Percentiles rank a stretch among this genome's conserved stretches.
Evolutionary conservation across 2,329 filamentous ascomycete species (phyloP).

Genomic region (Cordyceps cateniannulata): DNA sequence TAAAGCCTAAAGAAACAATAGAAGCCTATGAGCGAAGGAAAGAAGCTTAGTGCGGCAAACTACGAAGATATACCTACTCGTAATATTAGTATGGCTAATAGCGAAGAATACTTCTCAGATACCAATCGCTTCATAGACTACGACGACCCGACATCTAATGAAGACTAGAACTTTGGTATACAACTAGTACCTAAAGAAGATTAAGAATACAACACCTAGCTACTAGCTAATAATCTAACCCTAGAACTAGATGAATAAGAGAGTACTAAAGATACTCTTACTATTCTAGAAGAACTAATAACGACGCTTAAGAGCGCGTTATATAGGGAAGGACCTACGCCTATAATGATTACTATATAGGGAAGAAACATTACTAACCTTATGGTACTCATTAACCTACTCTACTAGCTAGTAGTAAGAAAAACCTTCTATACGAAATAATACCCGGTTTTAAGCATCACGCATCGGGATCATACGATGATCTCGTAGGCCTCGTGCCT

Average conservation of each 20-base stretch:
- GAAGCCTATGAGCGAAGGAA: too few relatives aligned
- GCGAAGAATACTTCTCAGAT: too few relatives aligned
- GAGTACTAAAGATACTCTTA: neutral
- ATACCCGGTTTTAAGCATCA: neutral
- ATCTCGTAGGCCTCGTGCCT: neutral
- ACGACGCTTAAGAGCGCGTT: too few relatives aligned
- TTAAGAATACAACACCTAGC: neutral
- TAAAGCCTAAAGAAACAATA: too few relatives aligned
- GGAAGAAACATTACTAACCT: neutral
- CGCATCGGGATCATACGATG: neutral
- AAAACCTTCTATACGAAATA: neutral
- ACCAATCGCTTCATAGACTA: neutral
- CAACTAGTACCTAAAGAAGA: neutral
- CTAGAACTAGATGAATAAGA: neutral
- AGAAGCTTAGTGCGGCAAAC: too few relatives aligned
- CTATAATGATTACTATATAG: neutral
- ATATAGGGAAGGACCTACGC: neutral
- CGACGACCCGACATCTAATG: neutral
- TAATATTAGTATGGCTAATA: too few relatives aligned
- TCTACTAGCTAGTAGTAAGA: neutral
- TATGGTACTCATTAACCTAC: neutral
- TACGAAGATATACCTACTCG: too few relatives aligned
- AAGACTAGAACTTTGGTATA: neutral
- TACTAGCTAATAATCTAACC: neutral
- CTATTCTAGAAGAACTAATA: neutral